Conservation (phyloP, 768 basidiomycete species). For the Lactifluus echinatus region DNA sequence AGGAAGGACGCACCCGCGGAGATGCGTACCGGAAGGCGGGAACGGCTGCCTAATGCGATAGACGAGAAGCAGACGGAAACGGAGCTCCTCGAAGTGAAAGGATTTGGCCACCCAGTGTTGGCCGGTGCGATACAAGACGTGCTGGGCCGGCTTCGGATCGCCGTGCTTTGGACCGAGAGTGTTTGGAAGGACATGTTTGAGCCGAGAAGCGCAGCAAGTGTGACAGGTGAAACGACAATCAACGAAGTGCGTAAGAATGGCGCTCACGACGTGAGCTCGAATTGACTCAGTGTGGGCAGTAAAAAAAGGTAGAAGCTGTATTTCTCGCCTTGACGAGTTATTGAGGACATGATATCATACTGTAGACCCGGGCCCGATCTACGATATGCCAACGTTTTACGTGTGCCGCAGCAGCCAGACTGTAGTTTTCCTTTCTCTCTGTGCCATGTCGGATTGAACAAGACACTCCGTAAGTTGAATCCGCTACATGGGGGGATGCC, state of each 20-base stretch:
- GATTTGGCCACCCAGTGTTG: constrained; percentile 59
- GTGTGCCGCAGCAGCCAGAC: background rate
- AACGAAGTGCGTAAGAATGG: background rate
- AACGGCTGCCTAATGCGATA: constrained; percentile 1
- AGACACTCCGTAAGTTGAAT: no score
- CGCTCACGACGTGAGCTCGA: background rate
- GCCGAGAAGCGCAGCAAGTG: background rate
- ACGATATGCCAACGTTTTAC: background rate
- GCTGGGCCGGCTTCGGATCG: constrained; percentile 32
- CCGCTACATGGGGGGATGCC: no score
- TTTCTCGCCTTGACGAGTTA: background rate
- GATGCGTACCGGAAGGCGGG: constrained; percentile 13
- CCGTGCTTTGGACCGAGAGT: constrained; percentile 46
- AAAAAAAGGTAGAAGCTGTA: background rate
- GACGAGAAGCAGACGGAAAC: background rate
- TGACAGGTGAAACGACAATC: background rate
- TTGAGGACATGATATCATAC: background rate
- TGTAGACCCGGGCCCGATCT: background rate
- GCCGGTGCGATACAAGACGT: constrained; percentile 35
- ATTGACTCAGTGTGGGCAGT: background rate
- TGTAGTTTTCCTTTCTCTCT: background rate
- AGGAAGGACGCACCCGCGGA: constrained; percentile 7
- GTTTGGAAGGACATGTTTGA: constrained; percentile 44
- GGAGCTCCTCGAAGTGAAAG: constrained; percentile 37
- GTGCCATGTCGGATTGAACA: background rate